Conservation (phyloP, 257 asterid species). For the Nicotiana knightiana region DNA sequence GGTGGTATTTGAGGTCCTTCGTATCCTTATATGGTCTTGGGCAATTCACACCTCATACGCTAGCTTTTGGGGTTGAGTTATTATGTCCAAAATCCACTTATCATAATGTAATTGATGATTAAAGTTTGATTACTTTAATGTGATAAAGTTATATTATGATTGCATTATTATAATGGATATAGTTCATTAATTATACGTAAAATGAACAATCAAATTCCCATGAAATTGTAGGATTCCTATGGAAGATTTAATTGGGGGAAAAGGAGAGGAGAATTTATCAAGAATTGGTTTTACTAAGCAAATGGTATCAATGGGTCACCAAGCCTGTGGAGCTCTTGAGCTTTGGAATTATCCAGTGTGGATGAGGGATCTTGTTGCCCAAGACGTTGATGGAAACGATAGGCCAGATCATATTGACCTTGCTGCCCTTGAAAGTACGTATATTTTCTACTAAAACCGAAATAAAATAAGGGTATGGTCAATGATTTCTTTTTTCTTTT, state of each 20-base stretch:
- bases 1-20: too few relatives aligned
- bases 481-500: too few relatives aligned
- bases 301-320: conserved; percentile 74
- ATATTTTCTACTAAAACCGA: neutral
- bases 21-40: too few relatives aligned
- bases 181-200: too few relatives aligned
- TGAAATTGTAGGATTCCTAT: conserved; percentile 28
- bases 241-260: conserved; percentile 31
- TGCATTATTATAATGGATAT: too few relatives aligned
- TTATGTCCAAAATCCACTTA: too few relatives aligned
- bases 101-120: too few relatives aligned
- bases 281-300: conserved; percentile 39
- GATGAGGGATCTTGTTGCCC: conserved; percentile 38
- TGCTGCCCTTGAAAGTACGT: conserved; percentile 36
- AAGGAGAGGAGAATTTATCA: conserved; percentile 25
- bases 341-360: conserved; percentile 57
- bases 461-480: too few relatives aligned
- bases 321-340: conserved; percentile 57
- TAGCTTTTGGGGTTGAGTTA: too few relatives aligned
- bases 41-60: too few relatives aligned
- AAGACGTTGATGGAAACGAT: conserved; percentile 37
- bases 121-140: too few relatives aligned
- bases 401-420: conserved; percentile 49
- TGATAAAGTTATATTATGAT: too few relatives aligned
- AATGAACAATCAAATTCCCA: neutral